phyloP scores from a whole-genome alignment of 129 eudicot species.

The Mikania micrantha region DNA sequence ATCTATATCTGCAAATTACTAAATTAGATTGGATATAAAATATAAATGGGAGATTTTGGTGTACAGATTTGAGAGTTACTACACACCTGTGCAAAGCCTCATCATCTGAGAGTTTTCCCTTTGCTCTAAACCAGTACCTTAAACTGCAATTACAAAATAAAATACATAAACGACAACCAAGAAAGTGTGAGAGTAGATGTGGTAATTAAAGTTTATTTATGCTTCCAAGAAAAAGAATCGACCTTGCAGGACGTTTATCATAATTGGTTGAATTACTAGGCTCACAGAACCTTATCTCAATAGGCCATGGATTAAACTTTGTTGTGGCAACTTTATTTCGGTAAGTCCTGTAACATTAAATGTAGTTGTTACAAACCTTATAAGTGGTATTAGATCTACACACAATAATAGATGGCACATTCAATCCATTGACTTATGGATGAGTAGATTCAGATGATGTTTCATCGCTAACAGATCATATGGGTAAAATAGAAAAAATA shows the following conservation, averaged over 20 bases:
- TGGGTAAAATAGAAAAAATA: not conserved
- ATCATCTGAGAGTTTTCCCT: slow-evolving; percentile 90
- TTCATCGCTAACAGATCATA: not conserved
- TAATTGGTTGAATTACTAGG: slow-evolving; percentile 73
- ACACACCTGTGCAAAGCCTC: slow-evolving; percentile 96
- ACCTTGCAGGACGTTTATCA: slow-evolving; percentile 90
- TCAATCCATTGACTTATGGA: not conserved
- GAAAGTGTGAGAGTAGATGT: slow-evolving; percentile 2
- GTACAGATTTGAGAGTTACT: slow-evolving; percentile 1
- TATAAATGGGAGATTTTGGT: not conserved
- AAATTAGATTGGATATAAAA: too few species aligned
- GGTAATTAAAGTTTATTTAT: not conserved
- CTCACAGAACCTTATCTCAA: slow-evolving; percentile 89
- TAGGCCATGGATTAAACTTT: slow-evolving; percentile 81
- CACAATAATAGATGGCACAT: not conserved
- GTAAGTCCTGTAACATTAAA: slow-evolving; percentile 64
- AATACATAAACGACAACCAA: slow-evolving; percentile 1
- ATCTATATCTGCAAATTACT: not conserved
- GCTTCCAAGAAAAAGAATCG: slow-evolving; percentile 7
- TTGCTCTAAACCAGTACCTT: slow-evolving; percentile 92
- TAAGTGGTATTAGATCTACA: not conserved
- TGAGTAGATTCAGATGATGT: not conserved
- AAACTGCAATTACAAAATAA: slow-evolving; percentile 44
- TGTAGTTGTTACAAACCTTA: slow-evolving; percentile 1
- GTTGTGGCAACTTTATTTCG: slow-evolving; percentile 83